phyloP scores from a whole-genome alignment of 2,329 filamentous ascomycete species.

The Aspergillus sp. region DNA sequence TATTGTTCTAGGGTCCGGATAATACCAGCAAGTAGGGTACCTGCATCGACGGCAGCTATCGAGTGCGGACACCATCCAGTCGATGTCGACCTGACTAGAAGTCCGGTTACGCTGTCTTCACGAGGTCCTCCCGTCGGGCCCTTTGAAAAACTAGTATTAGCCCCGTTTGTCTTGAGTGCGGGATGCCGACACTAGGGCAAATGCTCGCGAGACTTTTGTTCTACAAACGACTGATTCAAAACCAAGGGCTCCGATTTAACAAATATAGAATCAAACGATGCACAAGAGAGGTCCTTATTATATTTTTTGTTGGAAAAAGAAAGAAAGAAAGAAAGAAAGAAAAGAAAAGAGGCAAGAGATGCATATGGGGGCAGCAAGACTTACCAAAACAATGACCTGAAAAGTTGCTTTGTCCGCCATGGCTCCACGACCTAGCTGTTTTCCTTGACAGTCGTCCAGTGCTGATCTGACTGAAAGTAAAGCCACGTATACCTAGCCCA shows the following conservation, averaged over 20 bases:
- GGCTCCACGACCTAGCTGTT: constrained; percentile 1
- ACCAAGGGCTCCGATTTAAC: not conserved
- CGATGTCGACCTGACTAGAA: constrained; percentile 74
- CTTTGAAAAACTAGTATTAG: constrained; percentile 41
- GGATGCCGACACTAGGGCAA: constrained; percentile 7
- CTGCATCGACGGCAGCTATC: constrained; percentile 85
- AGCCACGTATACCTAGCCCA: not conserved
- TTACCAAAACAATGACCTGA: constrained; percentile 68
- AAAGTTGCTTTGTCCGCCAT: constrained; percentile 42
- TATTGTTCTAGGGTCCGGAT: constrained; percentile 59
- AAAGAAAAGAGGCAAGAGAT: constrained; percentile 1
- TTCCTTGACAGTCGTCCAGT: not conserved
- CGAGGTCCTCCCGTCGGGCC: constrained; percentile 82
- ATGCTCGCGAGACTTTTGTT: no score
- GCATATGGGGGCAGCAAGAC: constrained; percentile 23
- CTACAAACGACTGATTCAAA: no score
- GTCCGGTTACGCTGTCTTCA: constrained; percentile 82
- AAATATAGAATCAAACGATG: not conserved
- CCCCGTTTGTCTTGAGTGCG: constrained; percentile 9
- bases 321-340: not conserved
- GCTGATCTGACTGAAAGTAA: not conserved
- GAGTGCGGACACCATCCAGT: constrained; percentile 75
- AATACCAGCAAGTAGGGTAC: constrained; percentile 80
- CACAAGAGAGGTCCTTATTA: not conserved
- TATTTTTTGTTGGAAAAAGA: not conserved